phyloP scores from a whole-genome alignment of 2,329 filamentous ascomycete species.

The Exophiala lecanii-corni region DNA sequence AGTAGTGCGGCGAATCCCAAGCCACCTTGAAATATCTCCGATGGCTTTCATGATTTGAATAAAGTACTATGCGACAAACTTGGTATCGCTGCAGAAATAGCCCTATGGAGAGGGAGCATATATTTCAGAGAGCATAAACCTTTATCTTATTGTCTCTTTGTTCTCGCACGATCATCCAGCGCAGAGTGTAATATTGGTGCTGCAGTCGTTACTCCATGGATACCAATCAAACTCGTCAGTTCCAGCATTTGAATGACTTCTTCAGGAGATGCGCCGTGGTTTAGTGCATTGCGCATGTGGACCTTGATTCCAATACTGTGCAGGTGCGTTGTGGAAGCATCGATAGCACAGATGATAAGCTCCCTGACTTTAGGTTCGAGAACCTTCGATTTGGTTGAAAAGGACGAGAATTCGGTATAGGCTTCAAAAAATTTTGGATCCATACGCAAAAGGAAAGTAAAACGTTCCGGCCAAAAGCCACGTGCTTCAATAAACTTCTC shows the following conservation, averaged over 20 bases:
- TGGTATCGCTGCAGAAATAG: too few relatives aligned
- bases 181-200: constrained; percentile 18
- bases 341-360: constrained; percentile 47
- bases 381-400: constrained; percentile 30
- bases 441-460: constrained; percentile 26
- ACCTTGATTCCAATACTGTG: constrained; percentile 45
- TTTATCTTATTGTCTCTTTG: too few relatives aligned
- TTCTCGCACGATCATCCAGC: too few relatives aligned
- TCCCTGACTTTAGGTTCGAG: constrained; percentile 47
- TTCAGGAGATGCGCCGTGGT: constrained; percentile 42
- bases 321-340: constrained; percentile 45
- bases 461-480: constrained; percentile 45
- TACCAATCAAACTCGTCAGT: constrained; percentile 32
- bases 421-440: constrained; percentile 47
- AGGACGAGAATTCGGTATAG: constrained; percentile 43
- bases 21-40: too few relatives aligned
- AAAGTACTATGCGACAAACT: too few relatives aligned
- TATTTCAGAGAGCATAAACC: too few relatives aligned
- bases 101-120: too few relatives aligned
- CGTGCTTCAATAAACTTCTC: constrained; percentile 42
- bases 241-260: constrained; percentile 49
- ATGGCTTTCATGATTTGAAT: too few relatives aligned
- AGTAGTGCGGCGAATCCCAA: too few relatives aligned
- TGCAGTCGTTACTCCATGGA: constrained; percentile 16
- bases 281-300: constrained; percentile 46